A percentile compares a stretch with the other conserved stretches of the same genome.
Conservation (phyloP, 805 yeast species). For the Barnettozyma sp. region DNA sequence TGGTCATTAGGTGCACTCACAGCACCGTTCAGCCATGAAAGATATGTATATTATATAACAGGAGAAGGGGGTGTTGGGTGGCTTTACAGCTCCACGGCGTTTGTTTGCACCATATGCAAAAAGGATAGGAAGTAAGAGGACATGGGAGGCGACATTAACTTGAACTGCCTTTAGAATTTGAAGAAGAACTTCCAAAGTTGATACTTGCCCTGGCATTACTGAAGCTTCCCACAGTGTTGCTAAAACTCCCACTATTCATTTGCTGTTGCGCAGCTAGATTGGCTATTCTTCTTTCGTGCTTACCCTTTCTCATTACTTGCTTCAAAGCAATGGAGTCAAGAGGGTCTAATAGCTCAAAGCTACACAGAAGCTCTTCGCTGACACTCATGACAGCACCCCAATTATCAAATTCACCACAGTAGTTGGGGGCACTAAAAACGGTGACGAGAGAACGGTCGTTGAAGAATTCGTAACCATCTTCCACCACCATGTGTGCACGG, state of each 20-base stretch:
- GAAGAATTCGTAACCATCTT: slow-evolving; percentile 97
- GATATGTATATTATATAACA: too few species aligned
- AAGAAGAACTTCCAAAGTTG: background rate
- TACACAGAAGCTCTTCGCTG: slow-evolving; percentile 83
- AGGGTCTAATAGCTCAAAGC: slow-evolving; percentile 91
- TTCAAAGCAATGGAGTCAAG: slow-evolving; percentile 88
- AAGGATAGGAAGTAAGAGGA: too few species aligned
- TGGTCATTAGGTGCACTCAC: too few species aligned
- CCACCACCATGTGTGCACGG: slow-evolving; percentile 98
- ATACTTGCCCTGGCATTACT: slow-evolving; percentile 5
- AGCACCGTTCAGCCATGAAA: too few species aligned
- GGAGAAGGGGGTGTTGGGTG: too few species aligned
- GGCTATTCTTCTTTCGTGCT: slow-evolving; percentile 73
- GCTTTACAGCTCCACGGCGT: too few species aligned
- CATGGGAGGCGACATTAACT: too few species aligned
- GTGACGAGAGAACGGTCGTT: slow-evolving; percentile 94
- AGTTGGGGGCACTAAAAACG: slow-evolving; percentile 92
- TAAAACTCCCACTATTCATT: slow-evolving; percentile 19
- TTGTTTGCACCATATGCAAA: too few species aligned
- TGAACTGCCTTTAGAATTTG: background rate
- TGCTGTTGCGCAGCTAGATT: slow-evolving; percentile 25
- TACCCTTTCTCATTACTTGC: slow-evolving; percentile 92
- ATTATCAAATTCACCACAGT: slow-evolving; percentile 59
- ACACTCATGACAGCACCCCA: slow-evolving; percentile 99
- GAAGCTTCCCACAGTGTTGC: slow-evolving; percentile 19